Evolutionary conservation across 257 asterid genomes (phyloP), one percentile per base, ranked within the genome.

Genomic region (Apocynum venetum): DNA sequence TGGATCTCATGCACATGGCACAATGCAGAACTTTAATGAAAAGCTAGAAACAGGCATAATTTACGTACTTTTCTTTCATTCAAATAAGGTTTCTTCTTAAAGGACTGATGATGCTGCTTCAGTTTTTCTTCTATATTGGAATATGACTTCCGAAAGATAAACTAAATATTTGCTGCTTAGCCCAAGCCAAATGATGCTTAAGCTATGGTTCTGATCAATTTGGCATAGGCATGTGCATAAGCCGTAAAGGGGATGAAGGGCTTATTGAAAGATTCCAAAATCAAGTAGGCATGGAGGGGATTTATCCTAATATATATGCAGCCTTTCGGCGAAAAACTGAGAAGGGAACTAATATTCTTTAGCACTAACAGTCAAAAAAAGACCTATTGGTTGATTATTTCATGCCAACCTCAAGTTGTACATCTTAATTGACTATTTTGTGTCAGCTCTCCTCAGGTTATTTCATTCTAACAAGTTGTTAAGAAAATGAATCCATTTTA

Each of bases 21-120:
- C 40, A 60, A 35, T 6, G 60, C 72, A 57, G 25, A 44, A 77
- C 61, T 69, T 31, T 35, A 56, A 43, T 55, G 19, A 44, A 14
- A 44, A 77, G 80, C 76, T 43, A 48, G 43, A 77, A 61, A 38
- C 51, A n/a, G 43, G 56, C 4, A 41, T 40, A 6, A 13, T n/a
- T 46, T 43, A 12, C 12, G 25, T 53, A 25, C 3, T 41, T 25
- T 3, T 6, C 25, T 3, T 68, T 69, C 20, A 25, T 13, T 8
- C n/a, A 60, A 43, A 25, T 61, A 47, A 31, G 55, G 19, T 12
- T 61, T 25, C 47, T 25, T 11, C 51, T 31, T 43, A 25, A 75
- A 6, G 41, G 43, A 17, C 6, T 15, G 14, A n/a, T n/a, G 48
- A 49, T 67, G 61, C 20, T 15, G n/a, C 56, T 66, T 47, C 75